Percentiles rank a stretch among this genome's conserved stretches.
Conservation (phyloP, 768 basidiomycete genomes). For the Xerocomellus dryophilus region DNA sequence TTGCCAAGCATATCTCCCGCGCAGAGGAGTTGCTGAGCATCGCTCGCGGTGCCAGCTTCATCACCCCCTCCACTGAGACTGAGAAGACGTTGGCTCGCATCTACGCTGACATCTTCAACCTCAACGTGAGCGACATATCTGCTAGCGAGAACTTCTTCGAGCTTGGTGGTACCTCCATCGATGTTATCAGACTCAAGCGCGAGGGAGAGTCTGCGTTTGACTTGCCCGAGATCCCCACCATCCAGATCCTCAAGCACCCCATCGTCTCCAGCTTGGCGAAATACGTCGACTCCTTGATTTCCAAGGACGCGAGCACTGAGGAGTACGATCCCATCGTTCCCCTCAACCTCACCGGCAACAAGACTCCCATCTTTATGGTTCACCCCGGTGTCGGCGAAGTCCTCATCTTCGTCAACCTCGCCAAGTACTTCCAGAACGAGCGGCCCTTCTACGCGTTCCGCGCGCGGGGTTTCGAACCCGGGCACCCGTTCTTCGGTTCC, state of each 20-base stretch:
- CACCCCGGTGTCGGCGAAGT: constrained; percentile 44
- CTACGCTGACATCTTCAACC: constrained; percentile 36
- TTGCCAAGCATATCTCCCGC: constrained; percentile 29
- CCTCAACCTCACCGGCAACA: constrained; percentile 37
- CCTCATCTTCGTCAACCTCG: constrained; percentile 9
- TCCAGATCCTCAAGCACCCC: constrained; percentile 38
- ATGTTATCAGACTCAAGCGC: constrained; percentile 32
- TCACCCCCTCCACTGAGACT: too few species aligned
- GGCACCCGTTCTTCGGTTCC: too few species aligned
- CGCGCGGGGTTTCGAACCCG: constrained; percentile 23
- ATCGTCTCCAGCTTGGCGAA: constrained; percentile 29
- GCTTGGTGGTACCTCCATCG: constrained; percentile 41
- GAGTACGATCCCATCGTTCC: constrained; percentile 28
- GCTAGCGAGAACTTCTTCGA: constrained; percentile 39
- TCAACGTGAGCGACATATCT: constrained; percentile 22
- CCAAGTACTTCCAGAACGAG: constrained; percentile 36
- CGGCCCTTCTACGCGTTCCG: constrained; percentile 45
- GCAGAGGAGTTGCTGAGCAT: too few species aligned
- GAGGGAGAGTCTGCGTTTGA: constrained; percentile 28
- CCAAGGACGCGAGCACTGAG: constrained; percentile 13
- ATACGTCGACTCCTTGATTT: constrained; percentile 31
- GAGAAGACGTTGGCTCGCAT: too few species aligned
- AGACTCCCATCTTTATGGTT: constrained; percentile 43
- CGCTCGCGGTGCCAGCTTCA: too few species aligned
- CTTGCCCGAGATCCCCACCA: constrained; percentile 35